These are phyloP conservation scores for Hygrophorus russula DNA, from an alignment of 768 basidiomycete genomes.

Conservation along the genomic window DNA sequence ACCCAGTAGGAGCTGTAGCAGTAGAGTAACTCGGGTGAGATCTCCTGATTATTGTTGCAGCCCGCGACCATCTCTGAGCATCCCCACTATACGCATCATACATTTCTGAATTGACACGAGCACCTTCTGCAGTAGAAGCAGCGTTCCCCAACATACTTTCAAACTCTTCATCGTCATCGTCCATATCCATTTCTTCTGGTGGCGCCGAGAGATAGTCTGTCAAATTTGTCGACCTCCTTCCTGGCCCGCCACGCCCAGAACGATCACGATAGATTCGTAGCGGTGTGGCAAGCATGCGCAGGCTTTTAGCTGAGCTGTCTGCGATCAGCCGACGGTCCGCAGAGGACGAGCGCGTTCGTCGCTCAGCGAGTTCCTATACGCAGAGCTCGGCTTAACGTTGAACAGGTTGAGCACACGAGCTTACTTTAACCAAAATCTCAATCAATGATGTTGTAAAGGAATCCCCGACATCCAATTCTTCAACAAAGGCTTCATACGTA, in stretches of 20 bases:
- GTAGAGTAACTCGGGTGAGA: constrained; percentile 2
- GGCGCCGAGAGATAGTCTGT: constrained; percentile 42
- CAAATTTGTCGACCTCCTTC: constrained; percentile 30
- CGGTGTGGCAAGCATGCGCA: constrained; percentile 45
- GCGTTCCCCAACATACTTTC: constrained; percentile 31
- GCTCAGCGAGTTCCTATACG: constrained; percentile 67
- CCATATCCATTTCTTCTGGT: constrained; percentile 45
- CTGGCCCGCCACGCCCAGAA: constrained; percentile 21
- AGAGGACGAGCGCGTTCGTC: constrained; percentile 40
- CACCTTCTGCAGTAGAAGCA: constrained; percentile 35
- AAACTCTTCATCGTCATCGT: constrained; percentile 60
- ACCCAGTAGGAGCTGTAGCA: constrained; percentile 17
- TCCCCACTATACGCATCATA: constrained; percentile 48
- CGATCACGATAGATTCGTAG: constrained; percentile 41
- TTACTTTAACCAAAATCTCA: constrained; percentile 71
- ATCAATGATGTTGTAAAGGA: constrained; percentile 68
- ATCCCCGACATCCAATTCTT: constrained; percentile 69
- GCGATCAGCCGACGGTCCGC: constrained; percentile 54
- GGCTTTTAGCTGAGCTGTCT: constrained; percentile 52
- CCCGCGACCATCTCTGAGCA: constrained; percentile 3
- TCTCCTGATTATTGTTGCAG: constrained; percentile 3
- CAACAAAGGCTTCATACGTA: constrained; percentile 64
- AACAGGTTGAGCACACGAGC: constrained; percentile 10
- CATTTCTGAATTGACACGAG: constrained; percentile 46
- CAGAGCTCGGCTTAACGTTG: constrained; percentile 5